Percentiles rank a stretch among this genome's conserved stretches.
Conservation (phyloP, 2,329 filamentous ascomycete genomes). For the Penicillium sp. region DNA sequence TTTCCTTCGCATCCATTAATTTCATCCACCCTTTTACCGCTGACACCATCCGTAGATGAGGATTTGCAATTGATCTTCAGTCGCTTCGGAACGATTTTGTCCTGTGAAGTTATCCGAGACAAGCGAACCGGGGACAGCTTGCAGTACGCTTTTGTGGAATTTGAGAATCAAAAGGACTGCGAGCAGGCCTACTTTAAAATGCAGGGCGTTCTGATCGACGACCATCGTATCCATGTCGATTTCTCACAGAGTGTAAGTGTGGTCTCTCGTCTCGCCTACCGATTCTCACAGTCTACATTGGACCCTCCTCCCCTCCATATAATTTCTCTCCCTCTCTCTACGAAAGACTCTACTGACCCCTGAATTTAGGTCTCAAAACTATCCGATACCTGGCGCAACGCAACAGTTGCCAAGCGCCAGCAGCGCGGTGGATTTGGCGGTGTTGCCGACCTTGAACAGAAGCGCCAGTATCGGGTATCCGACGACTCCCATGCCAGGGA, state of each 20-base stretch:
- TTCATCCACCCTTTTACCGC: background rate
- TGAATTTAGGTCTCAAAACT: slow-evolving; percentile 59
- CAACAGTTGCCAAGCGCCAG: slow-evolving; percentile 72
- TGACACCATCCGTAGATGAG: slow-evolving; percentile 53
- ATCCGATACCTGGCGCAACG: slow-evolving; percentile 80
- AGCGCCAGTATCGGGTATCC: slow-evolving; percentile 77
- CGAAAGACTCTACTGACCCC: slow-evolving; percentile 14
- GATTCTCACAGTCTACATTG: background rate
- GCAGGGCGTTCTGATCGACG: slow-evolving; percentile 94
- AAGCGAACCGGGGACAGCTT: slow-evolving; percentile 89
- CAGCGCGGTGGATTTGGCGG: slow-evolving; percentile 80
- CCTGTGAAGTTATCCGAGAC: slow-evolving; percentile 93
- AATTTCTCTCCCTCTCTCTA: background rate
- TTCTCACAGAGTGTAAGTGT: slow-evolving; percentile 85
- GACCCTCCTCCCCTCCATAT: no score
- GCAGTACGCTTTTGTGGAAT: slow-evolving; percentile 97
- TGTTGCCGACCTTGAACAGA: slow-evolving; percentile 79
- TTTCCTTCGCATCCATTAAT: background rate
- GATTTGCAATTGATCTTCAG: slow-evolving; percentile 95
- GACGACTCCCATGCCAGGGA: slow-evolving; percentile 44
- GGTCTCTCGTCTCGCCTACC: background rate
- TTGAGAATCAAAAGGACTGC: slow-evolving; percentile 84
- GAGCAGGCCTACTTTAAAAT: slow-evolving; percentile 98
- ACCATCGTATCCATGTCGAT: slow-evolving; percentile 95
- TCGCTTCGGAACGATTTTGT: slow-evolving; percentile 89